Conservation (phyloP, 139 green algal genomes). For the Chlamydomonas schloesseri region DNA sequence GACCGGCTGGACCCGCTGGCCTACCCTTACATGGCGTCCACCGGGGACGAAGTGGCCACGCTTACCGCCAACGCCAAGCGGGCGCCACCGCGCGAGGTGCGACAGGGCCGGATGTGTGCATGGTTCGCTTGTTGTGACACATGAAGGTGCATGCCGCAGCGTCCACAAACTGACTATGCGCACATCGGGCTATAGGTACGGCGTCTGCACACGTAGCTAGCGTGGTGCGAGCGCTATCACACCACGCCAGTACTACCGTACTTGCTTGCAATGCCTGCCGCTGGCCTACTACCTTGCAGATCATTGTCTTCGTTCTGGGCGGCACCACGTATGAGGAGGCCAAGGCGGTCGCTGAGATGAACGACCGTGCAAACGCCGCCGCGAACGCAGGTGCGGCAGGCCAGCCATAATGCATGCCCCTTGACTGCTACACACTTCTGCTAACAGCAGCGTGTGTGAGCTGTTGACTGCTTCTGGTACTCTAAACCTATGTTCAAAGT, state of each 20-base stretch:
- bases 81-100: slow-evolving; percentile 69
- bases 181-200: no score
- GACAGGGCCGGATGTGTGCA: neutral
- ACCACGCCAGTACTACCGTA: no score
- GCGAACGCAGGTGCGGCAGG: neutral
- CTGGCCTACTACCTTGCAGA: neutral
- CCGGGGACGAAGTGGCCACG: slow-evolving; percentile 62
- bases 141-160: no score
- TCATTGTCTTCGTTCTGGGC: slow-evolving; percentile 96
- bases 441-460: no score
- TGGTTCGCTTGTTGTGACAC: neutral
- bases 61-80: slow-evolving; percentile 63
- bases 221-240: no score
- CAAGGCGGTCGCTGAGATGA: slow-evolving; percentile 82
- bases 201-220: no score
- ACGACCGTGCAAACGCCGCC: slow-evolving; percentile 57
- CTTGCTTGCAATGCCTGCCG: no score
- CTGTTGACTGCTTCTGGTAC: no score
- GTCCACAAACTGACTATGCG: no score
- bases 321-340: slow-evolving; percentile 97
- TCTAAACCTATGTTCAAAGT: no score
- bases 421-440: no score
- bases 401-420: no score
- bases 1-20: slow-evolving; percentile 79
- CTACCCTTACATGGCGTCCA: slow-evolving; percentile 80